Evolutionary conservation across 1,284 basidiomycete species (phyloP).

Genomic region (Cerrena zonata): DNA sequence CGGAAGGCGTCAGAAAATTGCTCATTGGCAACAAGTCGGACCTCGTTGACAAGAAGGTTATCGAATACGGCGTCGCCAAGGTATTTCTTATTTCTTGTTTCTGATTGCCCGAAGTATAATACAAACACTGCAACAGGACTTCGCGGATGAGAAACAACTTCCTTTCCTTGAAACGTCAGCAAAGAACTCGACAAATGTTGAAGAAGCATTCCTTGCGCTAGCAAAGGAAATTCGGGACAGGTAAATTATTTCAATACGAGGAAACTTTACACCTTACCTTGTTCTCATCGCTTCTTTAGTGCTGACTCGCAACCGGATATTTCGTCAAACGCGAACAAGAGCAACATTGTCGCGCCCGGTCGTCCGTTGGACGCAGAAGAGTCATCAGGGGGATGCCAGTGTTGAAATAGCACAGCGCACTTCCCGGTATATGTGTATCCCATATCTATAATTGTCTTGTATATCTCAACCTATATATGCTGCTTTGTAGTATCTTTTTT

Average conservation of each 20-base stretch:
- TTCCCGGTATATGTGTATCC: not conserved
- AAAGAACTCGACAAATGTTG: slow-evolving; percentile 96
- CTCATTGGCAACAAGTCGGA: slow-evolving; percentile 98
- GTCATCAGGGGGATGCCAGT: slow-evolving; percentile 23
- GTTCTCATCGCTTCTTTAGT: slow-evolving; percentile 10
- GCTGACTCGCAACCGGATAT: slow-evolving; percentile 23
- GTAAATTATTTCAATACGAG: slow-evolving; percentile 40
- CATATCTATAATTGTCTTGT: not conserved
- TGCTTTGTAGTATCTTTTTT: not conserved
- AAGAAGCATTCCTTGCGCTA: slow-evolving; percentile 98
- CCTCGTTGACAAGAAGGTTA: slow-evolving; percentile 93
- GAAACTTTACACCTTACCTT: slow-evolving; percentile 1
- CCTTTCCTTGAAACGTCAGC: slow-evolving; percentile 98
- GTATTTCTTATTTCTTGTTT: no score
- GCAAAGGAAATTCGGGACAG: slow-evolving; percentile 97
- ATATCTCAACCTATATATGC: not conserved
- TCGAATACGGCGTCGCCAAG: slow-evolving; percentile 94
- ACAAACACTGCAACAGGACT: slow-evolving; percentile 63
- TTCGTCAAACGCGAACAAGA: slow-evolving; percentile 15
- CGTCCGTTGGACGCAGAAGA: slow-evolving; percentile 20
- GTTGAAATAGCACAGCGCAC: slow-evolving; percentile 13
- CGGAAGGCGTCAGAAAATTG: slow-evolving; percentile 97
- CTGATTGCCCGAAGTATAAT: not conserved
- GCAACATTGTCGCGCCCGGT: slow-evolving; percentile 23
- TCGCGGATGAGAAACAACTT: slow-evolving; percentile 89